Conservation (phyloP, 305 asterid genomes). For the Solanum hybrid region DNA sequence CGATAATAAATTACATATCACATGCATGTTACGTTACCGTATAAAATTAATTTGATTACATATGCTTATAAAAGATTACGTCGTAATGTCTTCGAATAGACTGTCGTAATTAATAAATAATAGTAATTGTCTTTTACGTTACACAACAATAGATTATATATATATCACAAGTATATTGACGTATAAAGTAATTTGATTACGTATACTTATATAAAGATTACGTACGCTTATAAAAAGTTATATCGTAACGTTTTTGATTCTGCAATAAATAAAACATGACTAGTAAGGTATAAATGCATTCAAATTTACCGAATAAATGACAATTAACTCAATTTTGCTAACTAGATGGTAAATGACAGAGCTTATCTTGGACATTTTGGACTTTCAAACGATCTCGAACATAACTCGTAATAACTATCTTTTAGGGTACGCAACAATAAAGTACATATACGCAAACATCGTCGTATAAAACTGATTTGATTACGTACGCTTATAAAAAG, state of each 20-base stretch:
- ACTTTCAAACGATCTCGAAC: background rate
- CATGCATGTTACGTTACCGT: too few species aligned
- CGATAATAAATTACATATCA: background rate
- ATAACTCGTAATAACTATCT: too few species aligned
- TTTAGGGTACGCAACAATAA: background rate
- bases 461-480: too few species aligned
- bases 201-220: background rate
- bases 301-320: background rate
- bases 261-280: background rate
- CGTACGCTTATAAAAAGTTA: background rate
- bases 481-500: background rate
- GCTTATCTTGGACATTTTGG: background rate
- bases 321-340: background rate
- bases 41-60: background rate
- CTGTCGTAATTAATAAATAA: background rate
- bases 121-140: background rate
- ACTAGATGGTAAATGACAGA: background rate
- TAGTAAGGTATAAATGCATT: background rate
- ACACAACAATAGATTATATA: background rate
- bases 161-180: background rate
- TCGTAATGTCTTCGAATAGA: background rate
- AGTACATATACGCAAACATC: background rate
- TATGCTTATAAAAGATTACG: background rate
- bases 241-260: rapidly evolving
- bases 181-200: background rate